A percentile compares a stretch with the other conserved stretches of the same genome.
Conservation (phyloP, 164 flowering plant genomes). For the Houttuynia cordata region DNA sequence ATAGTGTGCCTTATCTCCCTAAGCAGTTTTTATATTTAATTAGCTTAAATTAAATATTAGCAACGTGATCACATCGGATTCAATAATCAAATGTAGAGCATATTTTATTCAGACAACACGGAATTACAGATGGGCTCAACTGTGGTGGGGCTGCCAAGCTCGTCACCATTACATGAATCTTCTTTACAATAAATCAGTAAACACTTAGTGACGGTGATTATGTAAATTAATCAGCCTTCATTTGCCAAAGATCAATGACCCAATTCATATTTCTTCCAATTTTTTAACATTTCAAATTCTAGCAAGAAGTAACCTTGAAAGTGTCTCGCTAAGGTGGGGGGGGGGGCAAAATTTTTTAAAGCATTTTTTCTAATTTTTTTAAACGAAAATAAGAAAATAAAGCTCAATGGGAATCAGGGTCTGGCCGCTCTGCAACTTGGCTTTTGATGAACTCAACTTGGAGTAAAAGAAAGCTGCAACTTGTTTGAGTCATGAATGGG, state of each 20-base stretch:
- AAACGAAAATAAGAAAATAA: not conserved
- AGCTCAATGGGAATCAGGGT: not conserved
- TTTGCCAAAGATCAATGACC: too few species aligned
- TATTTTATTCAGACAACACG: not conserved
- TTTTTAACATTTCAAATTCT: not conserved
- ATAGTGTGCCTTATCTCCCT: not conserved
- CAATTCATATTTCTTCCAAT: too few species aligned
- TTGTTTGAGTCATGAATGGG: conserved; percentile 13
- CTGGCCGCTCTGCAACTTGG: conserved; percentile 15
- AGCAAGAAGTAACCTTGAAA: not conserved
- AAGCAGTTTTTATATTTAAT: not conserved
- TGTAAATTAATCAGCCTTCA: too few species aligned
- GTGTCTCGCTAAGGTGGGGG: too few species aligned
- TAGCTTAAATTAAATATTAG: not conserved
- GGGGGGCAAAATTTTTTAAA: too few species aligned
- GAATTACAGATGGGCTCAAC: not conserved
- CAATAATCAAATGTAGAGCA: not conserved
- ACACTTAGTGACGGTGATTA: too few species aligned
- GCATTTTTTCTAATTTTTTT: too few species aligned
- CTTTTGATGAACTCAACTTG: conserved; percentile 12
- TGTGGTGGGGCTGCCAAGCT: not conserved
- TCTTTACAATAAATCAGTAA: too few species aligned
- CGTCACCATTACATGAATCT: not conserved
- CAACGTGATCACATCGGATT: not conserved
- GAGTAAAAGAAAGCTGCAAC: conserved; percentile 15